A percentile compares a stretch with the other conserved stretches of the same genome.
These are phyloP conservation scores for barrel medic (Medicago truncatula) DNA, from an alignment of 306 rosid genomes.

Conservation along the genomic window DNA sequence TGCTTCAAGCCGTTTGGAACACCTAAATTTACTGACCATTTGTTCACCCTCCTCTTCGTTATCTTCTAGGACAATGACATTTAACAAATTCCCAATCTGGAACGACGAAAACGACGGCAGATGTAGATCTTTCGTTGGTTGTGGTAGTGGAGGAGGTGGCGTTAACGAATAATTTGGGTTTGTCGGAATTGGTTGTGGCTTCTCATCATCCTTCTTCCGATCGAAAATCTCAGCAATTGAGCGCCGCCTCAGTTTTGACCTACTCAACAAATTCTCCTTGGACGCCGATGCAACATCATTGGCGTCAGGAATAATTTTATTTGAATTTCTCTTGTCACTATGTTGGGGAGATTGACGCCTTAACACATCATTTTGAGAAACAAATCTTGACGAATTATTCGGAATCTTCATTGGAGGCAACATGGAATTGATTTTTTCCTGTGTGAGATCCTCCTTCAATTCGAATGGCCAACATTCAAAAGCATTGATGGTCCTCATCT, in stretches of 20 bases:
- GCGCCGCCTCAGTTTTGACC: background rate
- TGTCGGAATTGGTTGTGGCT: background rate
- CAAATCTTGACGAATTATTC: background rate
- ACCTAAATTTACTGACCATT: background rate
- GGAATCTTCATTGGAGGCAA: conserved; percentile 69
- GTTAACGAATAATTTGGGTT: background rate
- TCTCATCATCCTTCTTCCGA: background rate
- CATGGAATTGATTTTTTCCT: conserved; percentile 32
- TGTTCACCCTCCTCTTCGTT: background rate
- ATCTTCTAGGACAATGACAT: background rate
- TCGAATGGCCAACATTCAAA: conserved; percentile 72
- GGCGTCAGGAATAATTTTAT: background rate
- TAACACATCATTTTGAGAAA: too few relatives aligned
- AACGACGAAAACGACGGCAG: too few relatives aligned
- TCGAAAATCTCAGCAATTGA: background rate
- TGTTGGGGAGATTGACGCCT: too few relatives aligned
- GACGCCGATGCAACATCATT: background rate
- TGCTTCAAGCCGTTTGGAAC: background rate
- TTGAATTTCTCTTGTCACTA: background rate
- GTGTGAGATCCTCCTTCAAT: conserved; percentile 1
- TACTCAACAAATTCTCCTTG: background rate
- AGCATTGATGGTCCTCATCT: conserved; percentile 67
- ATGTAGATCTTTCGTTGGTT: too few relatives aligned
- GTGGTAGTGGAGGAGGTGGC: too few relatives aligned
- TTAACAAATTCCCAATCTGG: background rate